A percentile compares a stretch with the other conserved stretches of the same genome.
phyloP scores from a whole-genome alignment of 164 flowering plant species.

The Kingdonia uniflora region DNA sequence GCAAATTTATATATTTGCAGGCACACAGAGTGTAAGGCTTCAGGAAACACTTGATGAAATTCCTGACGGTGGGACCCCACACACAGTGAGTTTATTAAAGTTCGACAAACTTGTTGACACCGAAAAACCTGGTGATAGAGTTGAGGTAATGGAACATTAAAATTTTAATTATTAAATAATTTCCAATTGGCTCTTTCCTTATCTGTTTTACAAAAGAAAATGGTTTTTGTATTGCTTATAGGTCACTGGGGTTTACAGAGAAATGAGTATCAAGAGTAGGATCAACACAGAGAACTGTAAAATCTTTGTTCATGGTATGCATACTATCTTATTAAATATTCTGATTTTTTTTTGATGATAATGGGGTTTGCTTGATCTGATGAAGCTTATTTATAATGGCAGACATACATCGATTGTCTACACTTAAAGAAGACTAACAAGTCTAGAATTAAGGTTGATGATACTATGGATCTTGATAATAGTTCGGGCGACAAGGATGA shows the following conservation, averaged over 20 bases:
- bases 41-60: slow-evolving; percentile 99
- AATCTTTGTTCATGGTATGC: slow-evolving; percentile 88
- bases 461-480: slow-evolving; percentile 55
- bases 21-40: slow-evolving; percentile 91
- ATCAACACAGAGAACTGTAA: slow-evolving; percentile 81
- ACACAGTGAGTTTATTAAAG: slow-evolving; percentile 95
- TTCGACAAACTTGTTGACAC: slow-evolving; percentile 89
- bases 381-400: slow-evolving; percentile 10
- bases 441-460: slow-evolving; percentile 73
- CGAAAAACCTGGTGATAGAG: slow-evolving; percentile 97
- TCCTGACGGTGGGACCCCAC: slow-evolving; percentile 98
- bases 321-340: too few species aligned
- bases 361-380: too few species aligned
- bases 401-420: slow-evolving; percentile 97
- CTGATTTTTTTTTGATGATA: neutral
- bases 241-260: slow-evolving; percentile 98
- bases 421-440: slow-evolving; percentile 82
- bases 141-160: slow-evolving; percentile 44
- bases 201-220: neutral
- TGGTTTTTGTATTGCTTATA: slow-evolving; percentile 15
- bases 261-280: slow-evolving; percentile 97
- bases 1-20: slow-evolving; percentile 58
- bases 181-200: neutral
- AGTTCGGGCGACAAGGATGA: slow-evolving; percentile 23
- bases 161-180: neutral